Evolutionary conservation across 2,329 filamentous ascomycete genomes (phyloP).

Genomic region (Hypocreales sp.): DNA sequence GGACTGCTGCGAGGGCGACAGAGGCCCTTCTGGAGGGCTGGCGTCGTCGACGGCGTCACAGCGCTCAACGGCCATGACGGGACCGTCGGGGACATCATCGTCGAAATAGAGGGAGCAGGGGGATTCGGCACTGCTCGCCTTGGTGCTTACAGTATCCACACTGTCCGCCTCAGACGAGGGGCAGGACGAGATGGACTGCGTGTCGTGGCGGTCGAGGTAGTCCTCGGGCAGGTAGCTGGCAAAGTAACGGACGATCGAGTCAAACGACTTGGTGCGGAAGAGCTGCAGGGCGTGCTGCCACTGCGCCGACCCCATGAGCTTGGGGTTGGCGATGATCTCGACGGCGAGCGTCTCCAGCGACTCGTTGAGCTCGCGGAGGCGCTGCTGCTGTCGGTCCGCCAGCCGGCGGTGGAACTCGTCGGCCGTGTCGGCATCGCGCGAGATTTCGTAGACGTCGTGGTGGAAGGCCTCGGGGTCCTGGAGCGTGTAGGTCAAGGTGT

Average conservation of each 20-base stretch:
- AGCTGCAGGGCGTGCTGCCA: conserved; percentile 43
- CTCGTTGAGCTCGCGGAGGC: conserved; percentile 37
- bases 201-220: conserved; percentile 25
- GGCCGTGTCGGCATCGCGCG: conserved; percentile 29
- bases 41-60: conserved; percentile 12
- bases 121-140: conserved; percentile 23
- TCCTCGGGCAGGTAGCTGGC: conserved; percentile 39
- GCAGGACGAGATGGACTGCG: conserved; percentile 15
- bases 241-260: conserved; percentile 45
- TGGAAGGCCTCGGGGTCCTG: conserved; percentile 46
- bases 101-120: conserved; percentile 24
- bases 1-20: conserved; percentile 30
- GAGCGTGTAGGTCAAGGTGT: conserved; percentile 38
- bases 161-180: conserved; percentile 24
- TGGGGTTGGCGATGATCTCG: conserved; percentile 45
- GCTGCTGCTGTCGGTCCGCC: conserved; percentile 35
- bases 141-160: conserved; percentile 19
- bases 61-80: conserved; percentile 30
- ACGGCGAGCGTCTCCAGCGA: conserved; percentile 41
- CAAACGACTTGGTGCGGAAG: conserved; percentile 41
- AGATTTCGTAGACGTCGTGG: conserved; percentile 45
- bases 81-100: conserved; percentile 18
- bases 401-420: conserved; percentile 40
- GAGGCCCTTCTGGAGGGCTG: conserved; percentile 10
- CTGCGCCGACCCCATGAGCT: conserved; percentile 40